Evolutionary conservation across 2,329 filamentous ascomycete genomes (phyloP).

Genomic region (Periconia sp.): DNA sequence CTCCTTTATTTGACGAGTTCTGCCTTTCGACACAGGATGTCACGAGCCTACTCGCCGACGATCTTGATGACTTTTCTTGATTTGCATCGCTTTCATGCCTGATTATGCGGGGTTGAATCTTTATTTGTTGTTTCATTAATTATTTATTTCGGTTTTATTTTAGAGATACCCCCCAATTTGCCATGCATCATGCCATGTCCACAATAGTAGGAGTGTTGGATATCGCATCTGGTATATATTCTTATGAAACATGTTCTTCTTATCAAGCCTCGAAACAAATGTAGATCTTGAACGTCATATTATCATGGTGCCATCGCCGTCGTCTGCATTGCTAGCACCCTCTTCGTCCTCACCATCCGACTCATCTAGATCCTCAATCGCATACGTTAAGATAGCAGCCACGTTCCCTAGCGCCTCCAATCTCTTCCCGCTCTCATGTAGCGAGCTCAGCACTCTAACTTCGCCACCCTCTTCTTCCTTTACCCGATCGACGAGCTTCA

Average conservation of each 20-base stretch:
- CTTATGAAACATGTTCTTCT: background rate
- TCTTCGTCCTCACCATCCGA: slow-evolving; percentile 46
- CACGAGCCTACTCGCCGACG: slow-evolving; percentile 27
- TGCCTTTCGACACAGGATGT: slow-evolving; percentile 30
- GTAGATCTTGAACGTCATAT: slow-evolving; percentile 16
- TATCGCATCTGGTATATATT: too few relatives aligned
- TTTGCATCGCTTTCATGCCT: too few relatives aligned
- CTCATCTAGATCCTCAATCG: slow-evolving; percentile 78
- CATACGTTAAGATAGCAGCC: slow-evolving; percentile 88
- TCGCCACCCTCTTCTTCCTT: slow-evolving; percentile 79
- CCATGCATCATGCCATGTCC: too few relatives aligned
- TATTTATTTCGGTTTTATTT: too few relatives aligned
- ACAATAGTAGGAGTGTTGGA: too few relatives aligned
- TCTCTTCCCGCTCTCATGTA: slow-evolving; percentile 89
- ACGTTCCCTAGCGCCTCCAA: slow-evolving; percentile 83
- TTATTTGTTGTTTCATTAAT: too few relatives aligned
- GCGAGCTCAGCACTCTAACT: slow-evolving; percentile 83
- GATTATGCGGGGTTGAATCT: too few relatives aligned
- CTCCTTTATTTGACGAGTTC: slow-evolving; percentile 16
- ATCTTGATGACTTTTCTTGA: background rate
- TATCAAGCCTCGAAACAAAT: background rate
- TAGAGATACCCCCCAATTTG: too few relatives aligned
- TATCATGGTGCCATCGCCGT: slow-evolving; percentile 22
- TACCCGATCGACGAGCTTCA: slow-evolving; percentile 85
- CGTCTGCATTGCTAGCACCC: slow-evolving; percentile 13